Percentiles rank a stretch among this genome's conserved stretches.
Conservation (phyloP, 2,329 filamentous ascomycete species). For the Arthrobotrys megalospora region DNA sequence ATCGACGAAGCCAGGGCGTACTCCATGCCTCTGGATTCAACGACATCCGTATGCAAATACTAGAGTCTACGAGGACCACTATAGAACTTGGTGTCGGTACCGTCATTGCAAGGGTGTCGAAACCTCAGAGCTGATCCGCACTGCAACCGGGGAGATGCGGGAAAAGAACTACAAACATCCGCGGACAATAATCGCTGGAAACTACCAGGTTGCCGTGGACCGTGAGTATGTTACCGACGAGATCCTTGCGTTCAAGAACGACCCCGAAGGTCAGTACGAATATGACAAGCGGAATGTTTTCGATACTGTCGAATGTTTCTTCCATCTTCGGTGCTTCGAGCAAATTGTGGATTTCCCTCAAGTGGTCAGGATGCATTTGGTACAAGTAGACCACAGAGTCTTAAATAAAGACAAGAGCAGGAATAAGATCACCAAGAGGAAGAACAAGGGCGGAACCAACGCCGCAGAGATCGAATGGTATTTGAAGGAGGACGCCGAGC, state of each 20-base stretch:
- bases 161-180: conserved; percentile 61
- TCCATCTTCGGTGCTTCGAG: conserved; percentile 60
- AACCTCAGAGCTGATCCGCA: conserved; percentile 50
- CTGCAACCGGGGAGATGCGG: conserved; percentile 40
- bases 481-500: conserved; percentile 54
- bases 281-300: conserved; percentile 55
- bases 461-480: conserved; percentile 61
- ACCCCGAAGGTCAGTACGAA: conserved; percentile 37
- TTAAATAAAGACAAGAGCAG: conserved; percentile 53
- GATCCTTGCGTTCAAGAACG: conserved; percentile 34
- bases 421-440: conserved; percentile 57
- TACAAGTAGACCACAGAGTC: conserved; percentile 52
- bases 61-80: conserved; percentile 47
- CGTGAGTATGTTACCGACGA: conserved; percentile 52
- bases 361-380: conserved; percentile 34
- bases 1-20: conserved; percentile 28
- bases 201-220: conserved; percentile 59
- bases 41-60: conserved; percentile 57
- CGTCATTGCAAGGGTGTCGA: conserved; percentile 56
- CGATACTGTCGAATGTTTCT: conserved; percentile 55
- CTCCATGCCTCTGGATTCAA: conserved; percentile 51
- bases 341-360: conserved; percentile 47
- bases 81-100: conserved; percentile 58
- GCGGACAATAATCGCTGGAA: conserved; percentile 56
- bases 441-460: conserved; percentile 60